phyloP scores from a whole-genome alignment of 179 eudicot species.

The Beta corolliflora region DNA sequence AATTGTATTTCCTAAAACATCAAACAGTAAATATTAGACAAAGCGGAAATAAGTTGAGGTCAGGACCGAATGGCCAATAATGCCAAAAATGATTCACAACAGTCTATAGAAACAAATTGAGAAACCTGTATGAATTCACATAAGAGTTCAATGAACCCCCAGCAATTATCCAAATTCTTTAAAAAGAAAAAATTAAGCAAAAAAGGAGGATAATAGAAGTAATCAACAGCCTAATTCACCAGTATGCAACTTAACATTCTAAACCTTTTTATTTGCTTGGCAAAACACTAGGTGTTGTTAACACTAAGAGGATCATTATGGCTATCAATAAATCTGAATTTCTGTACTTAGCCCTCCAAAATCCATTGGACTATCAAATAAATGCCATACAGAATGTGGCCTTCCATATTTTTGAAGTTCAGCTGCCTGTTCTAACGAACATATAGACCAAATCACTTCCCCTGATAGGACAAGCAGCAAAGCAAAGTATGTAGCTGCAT shows the following conservation, averaged over 20 bases:
- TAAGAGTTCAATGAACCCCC: background rate
- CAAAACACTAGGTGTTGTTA: background rate
- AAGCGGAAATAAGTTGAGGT: background rate
- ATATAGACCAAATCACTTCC: no score
- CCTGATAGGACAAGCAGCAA: background rate
- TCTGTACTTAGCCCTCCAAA: background rate
- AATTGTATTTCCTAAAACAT: background rate
- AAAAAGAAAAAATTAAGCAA: background rate
- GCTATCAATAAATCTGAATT: background rate
- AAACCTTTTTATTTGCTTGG: background rate
- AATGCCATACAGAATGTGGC: slow-evolving; percentile 1
- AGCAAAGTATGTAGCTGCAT: background rate
- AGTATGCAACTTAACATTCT: background rate
- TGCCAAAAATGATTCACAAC: background rate
- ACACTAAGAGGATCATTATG: background rate
- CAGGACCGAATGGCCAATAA: background rate
- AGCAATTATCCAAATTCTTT: background rate
- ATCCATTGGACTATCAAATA: background rate
- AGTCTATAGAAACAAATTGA: background rate
- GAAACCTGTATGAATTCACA: no score
- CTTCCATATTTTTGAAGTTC: background rate
- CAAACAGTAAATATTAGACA: background rate
- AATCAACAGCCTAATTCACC: background rate
- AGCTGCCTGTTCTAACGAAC: no score
- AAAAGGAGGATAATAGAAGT: background rate